Percentiles rank a stretch among this genome's conserved stretches.
phyloP scores from a whole-genome alignment of 371 early-diverging fungal genomes.

The Apophysomyces ossiformis region DNA sequence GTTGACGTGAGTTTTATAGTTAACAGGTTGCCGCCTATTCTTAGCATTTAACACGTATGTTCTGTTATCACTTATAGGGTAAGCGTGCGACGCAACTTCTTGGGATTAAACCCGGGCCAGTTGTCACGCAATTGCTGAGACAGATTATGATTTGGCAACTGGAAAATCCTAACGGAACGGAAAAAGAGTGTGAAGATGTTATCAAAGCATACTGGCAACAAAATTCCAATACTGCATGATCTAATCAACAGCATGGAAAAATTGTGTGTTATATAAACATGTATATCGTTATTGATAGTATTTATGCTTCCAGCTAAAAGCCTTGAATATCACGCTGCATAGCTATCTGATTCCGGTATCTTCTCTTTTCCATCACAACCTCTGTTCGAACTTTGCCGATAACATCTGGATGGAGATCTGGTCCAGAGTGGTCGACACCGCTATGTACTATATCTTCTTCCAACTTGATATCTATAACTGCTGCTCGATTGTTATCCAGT shows the following conservation, averaged over 20 bases:
- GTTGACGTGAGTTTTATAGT: constrained; percentile 58
- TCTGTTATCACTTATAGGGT: constrained; percentile 48
- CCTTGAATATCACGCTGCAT: background rate
- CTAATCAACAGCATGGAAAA: constrained; percentile 1
- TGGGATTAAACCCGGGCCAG: constrained; percentile 70
- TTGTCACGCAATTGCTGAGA: constrained; percentile 55
- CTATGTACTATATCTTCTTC: background rate
- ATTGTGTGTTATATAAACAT: background rate
- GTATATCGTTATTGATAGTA: background rate
- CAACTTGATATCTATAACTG: background rate
- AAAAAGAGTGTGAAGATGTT: constrained; percentile 58
- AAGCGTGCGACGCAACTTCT: constrained; percentile 59
- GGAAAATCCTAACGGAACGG: constrained; percentile 63
- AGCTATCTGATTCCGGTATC: background rate
- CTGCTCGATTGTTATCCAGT: background rate
- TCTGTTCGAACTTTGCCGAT: background rate
- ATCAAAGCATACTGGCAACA: constrained; percentile 41
- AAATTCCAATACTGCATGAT: background rate
- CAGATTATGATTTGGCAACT: constrained; percentile 80
- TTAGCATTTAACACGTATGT: background rate
- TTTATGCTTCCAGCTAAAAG: background rate
- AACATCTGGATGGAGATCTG: background rate
- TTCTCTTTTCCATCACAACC: background rate
- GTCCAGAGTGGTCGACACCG: background rate
- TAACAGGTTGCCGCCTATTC: background rate